Conservation (phyloP, 305 asterid genomes). For the Fraxinus baroniana region DNA sequence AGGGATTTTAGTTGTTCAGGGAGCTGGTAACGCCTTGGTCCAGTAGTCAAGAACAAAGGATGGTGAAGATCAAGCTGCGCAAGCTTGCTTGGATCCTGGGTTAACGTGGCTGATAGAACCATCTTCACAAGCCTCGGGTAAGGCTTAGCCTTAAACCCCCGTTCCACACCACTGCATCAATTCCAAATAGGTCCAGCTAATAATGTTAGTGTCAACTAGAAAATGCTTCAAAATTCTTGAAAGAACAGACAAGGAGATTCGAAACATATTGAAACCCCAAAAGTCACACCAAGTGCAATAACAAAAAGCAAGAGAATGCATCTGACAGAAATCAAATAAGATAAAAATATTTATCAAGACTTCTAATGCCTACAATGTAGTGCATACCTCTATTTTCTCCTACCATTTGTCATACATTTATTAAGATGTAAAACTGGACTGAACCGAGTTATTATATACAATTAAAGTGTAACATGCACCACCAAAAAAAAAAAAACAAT, state of each 20-base stretch:
- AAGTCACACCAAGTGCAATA: background rate
- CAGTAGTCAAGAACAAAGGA: conserved; percentile 78
- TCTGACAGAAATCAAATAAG: background rate
- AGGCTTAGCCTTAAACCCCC: conserved; percentile 71
- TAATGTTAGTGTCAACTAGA: background rate
- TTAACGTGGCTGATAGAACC: conserved; percentile 88
- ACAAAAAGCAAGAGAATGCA: background rate
- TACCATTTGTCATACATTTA: background rate
- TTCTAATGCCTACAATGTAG: background rate
- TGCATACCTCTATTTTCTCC: background rate
- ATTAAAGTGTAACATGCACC: background rate
- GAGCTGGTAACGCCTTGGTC: conserved; percentile 67
- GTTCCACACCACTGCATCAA: conserved; percentile 33
- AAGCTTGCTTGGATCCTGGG: conserved; percentile 92
- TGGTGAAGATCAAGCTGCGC: conserved; percentile 79
- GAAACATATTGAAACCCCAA: background rate
- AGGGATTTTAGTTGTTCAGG: conserved; percentile 71
- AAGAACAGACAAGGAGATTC: background rate
- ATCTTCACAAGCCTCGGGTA: conserved; percentile 79
- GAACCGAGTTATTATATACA: background rate
- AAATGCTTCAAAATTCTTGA: background rate
- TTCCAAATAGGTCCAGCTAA: conserved; percentile 6
- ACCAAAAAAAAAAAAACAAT: background rate
- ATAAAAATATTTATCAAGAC: background rate
- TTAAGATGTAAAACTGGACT: background rate